These are phyloP conservation scores for Rhynchosporium secalis DNA, from an alignment of 2,329 filamentous ascomycete species.

Conservation along the genomic window DNA sequence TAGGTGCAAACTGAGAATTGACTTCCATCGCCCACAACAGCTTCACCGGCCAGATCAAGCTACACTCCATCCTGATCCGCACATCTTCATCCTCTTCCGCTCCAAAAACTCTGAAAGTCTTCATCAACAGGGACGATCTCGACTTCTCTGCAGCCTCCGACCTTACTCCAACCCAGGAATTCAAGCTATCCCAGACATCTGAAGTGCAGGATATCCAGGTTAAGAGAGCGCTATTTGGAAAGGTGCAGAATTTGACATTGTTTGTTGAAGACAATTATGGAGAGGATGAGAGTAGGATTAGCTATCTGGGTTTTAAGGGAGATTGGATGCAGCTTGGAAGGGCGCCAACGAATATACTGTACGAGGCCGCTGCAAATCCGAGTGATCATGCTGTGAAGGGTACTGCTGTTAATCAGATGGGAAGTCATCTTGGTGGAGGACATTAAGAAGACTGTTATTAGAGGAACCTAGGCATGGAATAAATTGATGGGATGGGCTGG, in stretches of 20 bases:
- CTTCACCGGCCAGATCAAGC: constrained; percentile 90
- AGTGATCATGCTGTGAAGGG: constrained; percentile 75
- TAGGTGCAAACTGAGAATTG: neutral
- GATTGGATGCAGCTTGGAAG: constrained; percentile 86
- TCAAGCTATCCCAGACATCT: constrained; percentile 74
- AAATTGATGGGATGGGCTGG: neutral
- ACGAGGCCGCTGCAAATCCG: constrained; percentile 92
- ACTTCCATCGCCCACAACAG: constrained; percentile 45
- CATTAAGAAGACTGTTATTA: constrained; percentile 11
- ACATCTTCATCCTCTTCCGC: constrained; percentile 70
- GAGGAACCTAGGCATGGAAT: neutral
- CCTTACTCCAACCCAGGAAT: constrained; percentile 67
- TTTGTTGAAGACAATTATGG: constrained; percentile 94
- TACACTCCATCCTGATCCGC: constrained; percentile 85
- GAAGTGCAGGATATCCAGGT: constrained; percentile 87
- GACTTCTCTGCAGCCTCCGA: constrained; percentile 80
- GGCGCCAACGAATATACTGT: constrained; percentile 82
- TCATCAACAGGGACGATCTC: constrained; percentile 81
- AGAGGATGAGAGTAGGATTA: constrained; percentile 72
- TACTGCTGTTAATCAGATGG: constrained; percentile 54
- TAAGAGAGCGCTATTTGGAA: constrained; percentile 84
- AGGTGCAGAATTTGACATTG: constrained; percentile 76
- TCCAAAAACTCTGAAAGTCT: constrained; percentile 82
- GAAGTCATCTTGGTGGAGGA: constrained; percentile 52
- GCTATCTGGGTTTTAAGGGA: constrained; percentile 89